Evolutionary conservation across 148 eudicot genomes (phyloP).

Genomic region (Gaultheria prostrata): DNA sequence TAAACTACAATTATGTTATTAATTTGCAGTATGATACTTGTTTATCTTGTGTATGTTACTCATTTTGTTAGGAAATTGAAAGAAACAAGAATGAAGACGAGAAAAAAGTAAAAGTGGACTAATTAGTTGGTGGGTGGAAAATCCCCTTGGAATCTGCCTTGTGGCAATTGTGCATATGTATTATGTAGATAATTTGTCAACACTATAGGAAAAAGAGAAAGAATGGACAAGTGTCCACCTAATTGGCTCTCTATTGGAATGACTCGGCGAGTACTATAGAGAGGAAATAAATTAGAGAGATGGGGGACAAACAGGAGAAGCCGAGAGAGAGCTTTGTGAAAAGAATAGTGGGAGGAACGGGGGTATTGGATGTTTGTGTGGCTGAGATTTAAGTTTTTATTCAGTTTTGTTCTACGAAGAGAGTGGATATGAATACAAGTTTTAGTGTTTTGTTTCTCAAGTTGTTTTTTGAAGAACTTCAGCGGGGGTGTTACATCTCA

Average conservation of each 20-base stretch:
- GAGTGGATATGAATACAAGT: background rate
- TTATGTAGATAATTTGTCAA: background rate
- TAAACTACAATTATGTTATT: background rate
- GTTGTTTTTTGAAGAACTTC: background rate
- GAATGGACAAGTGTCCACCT: background rate
- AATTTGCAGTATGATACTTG: background rate
- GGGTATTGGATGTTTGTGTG: background rate
- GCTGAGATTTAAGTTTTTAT: background rate
- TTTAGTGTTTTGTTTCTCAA: background rate
- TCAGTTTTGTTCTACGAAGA: background rate
- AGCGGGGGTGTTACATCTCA: background rate
- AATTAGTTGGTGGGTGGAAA: background rate
- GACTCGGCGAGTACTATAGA: background rate
- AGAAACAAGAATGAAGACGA: background rate
- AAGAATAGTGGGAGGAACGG: background rate
- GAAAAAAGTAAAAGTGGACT: background rate
- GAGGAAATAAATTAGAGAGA: background rate
- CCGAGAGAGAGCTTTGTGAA: background rate
- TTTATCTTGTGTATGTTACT: background rate
- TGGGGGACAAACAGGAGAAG: background rate
- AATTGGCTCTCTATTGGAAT: background rate
- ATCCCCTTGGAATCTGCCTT: background rate
- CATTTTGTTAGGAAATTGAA: background rate
- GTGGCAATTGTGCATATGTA: background rate
- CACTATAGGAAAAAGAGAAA: background rate